Base-by-base conservation (phyloP, 176 grass and related monocot species). In the Eragrostis curvula region DNA sequence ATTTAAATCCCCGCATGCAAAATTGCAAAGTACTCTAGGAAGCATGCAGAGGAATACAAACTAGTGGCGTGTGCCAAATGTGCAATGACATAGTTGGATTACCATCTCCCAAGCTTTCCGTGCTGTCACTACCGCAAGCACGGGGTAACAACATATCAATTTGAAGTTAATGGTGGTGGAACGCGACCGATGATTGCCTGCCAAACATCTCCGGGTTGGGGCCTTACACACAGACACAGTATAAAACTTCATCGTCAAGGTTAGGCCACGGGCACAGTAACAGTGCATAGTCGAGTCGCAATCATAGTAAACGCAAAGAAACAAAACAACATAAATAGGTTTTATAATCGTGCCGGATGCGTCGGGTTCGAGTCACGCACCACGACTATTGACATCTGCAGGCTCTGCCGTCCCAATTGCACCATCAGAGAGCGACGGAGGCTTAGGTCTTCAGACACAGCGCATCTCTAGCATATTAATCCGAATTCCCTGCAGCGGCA, bases 381-480 rank as follows among this genome's bases (percentile, higher is more conserved):
- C 32, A 43, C 21, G 9, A 49, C 16, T 57, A 49, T 70, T 78
- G 85, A 70, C 12, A 46, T 77, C 70, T 64, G 72, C 57, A 12
- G 5, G 24, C 23, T 77, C 70, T 64, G 72, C 57, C 12, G 5
- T 36, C 23, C 25, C 42, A 80, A 65, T 77, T 70, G 78, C 62
- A 49, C 12, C 70, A 5, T 12, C 53, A 65, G 28, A 62, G 9
- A 52, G 57, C 66, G 71, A 44, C 9, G 32, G 67, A 77, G 62
- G 1, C n/a, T 36, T 6, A 39, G 39, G 45, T 9, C 18, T 28
- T 49, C 56, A 21, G 78, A 75, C 71, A 81, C 7, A 40, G 1
- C 1, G 64, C 63, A 82, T 82, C 85, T 46, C 72, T 7, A 48
- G 9, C 79, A 51, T 51, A 71, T 64, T 14, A 66, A 2, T 36